A percentile compares a stretch with the other conserved stretches of the same genome.
phyloP scores from a whole-genome alignment of 352 stramenopile genomes.

The Phytophthora quininea region DNA sequence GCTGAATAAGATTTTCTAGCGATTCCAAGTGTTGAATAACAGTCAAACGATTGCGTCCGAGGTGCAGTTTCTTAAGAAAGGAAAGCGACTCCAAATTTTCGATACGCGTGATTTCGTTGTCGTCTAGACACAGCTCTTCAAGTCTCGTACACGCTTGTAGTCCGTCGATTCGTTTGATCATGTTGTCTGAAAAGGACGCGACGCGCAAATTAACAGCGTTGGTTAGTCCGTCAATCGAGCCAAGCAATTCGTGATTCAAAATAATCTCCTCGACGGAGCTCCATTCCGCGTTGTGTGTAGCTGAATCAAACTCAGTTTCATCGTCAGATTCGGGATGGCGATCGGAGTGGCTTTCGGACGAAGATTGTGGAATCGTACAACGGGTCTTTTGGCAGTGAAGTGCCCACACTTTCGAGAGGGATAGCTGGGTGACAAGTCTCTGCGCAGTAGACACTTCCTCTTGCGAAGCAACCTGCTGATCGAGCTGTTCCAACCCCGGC shows the following conservation, averaged over 20 bases:
- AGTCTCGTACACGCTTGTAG: constrained; percentile 60
- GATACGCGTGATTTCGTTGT: constrained; percentile 77
- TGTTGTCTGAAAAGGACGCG: constrained; percentile 73
- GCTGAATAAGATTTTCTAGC: constrained; percentile 67
- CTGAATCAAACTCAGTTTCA: constrained; percentile 10
- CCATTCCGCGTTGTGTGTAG: constrained; percentile 34
- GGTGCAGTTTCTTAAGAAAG: constrained; percentile 74
- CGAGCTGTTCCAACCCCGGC: constrained; percentile 46
- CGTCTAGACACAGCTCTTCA: constrained; percentile 79
- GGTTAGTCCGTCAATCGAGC: constrained; percentile 58
- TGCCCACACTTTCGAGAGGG: constrained; percentile 50
- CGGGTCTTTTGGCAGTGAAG: constrained; percentile 34
- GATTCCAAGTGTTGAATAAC: constrained; percentile 65
- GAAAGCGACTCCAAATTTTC: constrained; percentile 65
- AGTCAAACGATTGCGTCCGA: constrained; percentile 80
- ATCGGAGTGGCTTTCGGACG: constrained; percentile 14
- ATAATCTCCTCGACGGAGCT: constrained; percentile 66
- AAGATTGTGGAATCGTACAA: constrained; percentile 9
- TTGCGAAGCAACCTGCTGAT: constrained; percentile 53
- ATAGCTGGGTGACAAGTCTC: constrained; percentile 54
- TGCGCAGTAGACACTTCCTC: constrained; percentile 46
- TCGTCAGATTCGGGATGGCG: constrained; percentile 38
- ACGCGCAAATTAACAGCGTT: constrained; percentile 62
- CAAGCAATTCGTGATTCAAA: constrained; percentile 67
- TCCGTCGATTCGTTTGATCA: constrained; percentile 62